These are phyloP conservation scores for Dentipellis sp. DNA, from an alignment of 768 basidiomycete genomes.

Conservation along the genomic window DNA sequence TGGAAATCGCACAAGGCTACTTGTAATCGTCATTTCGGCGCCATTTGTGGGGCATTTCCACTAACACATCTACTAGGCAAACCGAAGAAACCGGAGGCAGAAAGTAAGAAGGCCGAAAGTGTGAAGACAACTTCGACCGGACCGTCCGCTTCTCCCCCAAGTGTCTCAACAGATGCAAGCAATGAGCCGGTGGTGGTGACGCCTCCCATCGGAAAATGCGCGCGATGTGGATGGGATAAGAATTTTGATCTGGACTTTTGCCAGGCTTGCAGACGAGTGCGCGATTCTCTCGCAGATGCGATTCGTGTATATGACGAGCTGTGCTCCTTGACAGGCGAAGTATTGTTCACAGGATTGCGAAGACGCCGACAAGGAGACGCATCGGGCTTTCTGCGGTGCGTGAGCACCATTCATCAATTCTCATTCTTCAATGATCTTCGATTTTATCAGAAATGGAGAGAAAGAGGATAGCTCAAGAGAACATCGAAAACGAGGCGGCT, in stretches of 20 bases:
- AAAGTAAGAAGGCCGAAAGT: too few relatives aligned
- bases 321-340: background rate
- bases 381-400: background rate
- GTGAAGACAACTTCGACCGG: too few relatives aligned
- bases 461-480: background rate
- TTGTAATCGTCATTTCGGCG: background rate
- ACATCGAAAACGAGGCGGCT: background rate
- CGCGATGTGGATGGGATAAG: background rate
- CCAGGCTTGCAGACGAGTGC: background rate
- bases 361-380: background rate
- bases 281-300: background rate
- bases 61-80: too few relatives aligned
- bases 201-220: background rate
- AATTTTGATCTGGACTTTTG: background rate
- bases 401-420: background rate
- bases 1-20: background rate
- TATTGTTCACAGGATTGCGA: background rate
- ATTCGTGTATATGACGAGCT: background rate
- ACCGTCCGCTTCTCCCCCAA: too few relatives aligned
- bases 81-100: too few relatives aligned
- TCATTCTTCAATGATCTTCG: background rate
- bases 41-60: too few relatives aligned
- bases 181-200: too few relatives aligned
- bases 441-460: background rate
- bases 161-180: too few relatives aligned